phyloP scores from a whole-genome alignment of 257 asterid species.

The Vinca minor region DNA sequence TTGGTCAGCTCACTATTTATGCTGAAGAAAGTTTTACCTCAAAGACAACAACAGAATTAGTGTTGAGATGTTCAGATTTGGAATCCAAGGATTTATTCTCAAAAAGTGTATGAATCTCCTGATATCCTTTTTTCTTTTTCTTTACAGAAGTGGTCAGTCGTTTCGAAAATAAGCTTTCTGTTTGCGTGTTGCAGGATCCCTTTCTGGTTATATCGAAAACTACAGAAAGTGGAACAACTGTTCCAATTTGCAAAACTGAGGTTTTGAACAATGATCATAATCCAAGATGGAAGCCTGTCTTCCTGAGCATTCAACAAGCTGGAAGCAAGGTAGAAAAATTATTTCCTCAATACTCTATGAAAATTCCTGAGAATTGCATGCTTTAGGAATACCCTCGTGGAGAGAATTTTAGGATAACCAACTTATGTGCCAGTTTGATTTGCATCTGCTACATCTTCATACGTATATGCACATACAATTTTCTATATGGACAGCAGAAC shows the following conservation, averaged over 20 bases:
- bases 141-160: constrained; percentile 22
- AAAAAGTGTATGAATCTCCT: constrained; percentile 58
- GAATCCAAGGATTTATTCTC: constrained; percentile 90
- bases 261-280: constrained; percentile 71
- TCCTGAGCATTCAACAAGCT: constrained; percentile 75
- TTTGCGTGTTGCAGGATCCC: constrained; percentile 72
- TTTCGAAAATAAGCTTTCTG: constrained; percentile 16
- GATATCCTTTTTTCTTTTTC: constrained; percentile 7
- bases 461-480: not conserved
- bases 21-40: constrained; percentile 85
- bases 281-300: constrained; percentile 78
- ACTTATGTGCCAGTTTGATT: not conserved
- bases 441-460: not conserved
- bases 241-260: constrained; percentile 97
- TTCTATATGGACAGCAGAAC: not conserved
- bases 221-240: constrained; percentile 51
- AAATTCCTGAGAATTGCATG: not conserved
- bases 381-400: not conserved
- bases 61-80: constrained; percentile 76
- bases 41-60: constrained; percentile 74
- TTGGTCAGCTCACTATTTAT: constrained; percentile 59
- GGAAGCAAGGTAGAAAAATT: constrained; percentile 84
- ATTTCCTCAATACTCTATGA: not conserved
- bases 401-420: not conserved
- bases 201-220: constrained; percentile 74